These are phyloP conservation scores for Venturia nashicola DNA, from an alignment of 2,329 filamentous ascomycete genomes.

Conservation along the genomic window DNA sequence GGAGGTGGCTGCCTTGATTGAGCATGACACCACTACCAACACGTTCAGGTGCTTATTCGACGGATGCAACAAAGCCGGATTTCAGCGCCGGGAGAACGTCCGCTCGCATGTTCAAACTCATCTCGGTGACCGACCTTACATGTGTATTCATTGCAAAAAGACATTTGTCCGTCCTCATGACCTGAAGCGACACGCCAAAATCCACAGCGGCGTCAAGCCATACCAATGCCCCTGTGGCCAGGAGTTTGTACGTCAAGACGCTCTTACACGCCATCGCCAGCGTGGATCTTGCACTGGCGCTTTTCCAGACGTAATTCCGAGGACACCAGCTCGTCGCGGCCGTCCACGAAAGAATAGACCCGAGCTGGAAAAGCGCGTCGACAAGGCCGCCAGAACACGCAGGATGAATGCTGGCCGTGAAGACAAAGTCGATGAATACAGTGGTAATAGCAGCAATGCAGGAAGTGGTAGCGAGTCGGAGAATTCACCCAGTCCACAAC, in stretches of 20 bases:
- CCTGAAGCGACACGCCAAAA: conserved; percentile 93
- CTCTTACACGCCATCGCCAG: conserved; percentile 84
- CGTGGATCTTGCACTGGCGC: conserved; percentile 94
- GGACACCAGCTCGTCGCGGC: conserved; percentile 39
- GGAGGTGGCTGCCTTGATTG: conserved; percentile 45
- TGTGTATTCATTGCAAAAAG: conserved; percentile 86
- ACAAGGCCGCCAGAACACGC: conserved; percentile 44
- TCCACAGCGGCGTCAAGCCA: conserved; percentile 90
- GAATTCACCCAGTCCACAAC: conserved; percentile 5
- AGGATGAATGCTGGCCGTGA: conserved; percentile 18
- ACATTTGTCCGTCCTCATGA: conserved; percentile 97
- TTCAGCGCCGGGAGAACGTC: conserved; percentile 98
- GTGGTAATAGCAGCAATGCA: conserved; percentile 2
- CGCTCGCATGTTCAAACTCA: conserved; percentile 98
- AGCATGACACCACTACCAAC: conserved; percentile 29
- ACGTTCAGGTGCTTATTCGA: conserved; percentile 42
- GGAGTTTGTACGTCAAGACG: conserved; percentile 89
- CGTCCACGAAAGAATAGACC: conserved; percentile 49
- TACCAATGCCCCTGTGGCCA: conserved; percentile 92
- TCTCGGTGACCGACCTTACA: conserved; percentile 88
- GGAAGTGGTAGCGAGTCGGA: not conserved
- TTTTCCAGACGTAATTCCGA: conserved; percentile 60
- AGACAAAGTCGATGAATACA: not conserved
- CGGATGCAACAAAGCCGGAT: conserved; percentile 66
- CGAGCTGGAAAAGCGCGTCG: conserved; percentile 43